A percentile compares a stretch with the other conserved stretches of the same genome.
Evolutionary conservation across 129 eudicot species (phyloP).

Genomic region (Artemisia annua): DNA sequence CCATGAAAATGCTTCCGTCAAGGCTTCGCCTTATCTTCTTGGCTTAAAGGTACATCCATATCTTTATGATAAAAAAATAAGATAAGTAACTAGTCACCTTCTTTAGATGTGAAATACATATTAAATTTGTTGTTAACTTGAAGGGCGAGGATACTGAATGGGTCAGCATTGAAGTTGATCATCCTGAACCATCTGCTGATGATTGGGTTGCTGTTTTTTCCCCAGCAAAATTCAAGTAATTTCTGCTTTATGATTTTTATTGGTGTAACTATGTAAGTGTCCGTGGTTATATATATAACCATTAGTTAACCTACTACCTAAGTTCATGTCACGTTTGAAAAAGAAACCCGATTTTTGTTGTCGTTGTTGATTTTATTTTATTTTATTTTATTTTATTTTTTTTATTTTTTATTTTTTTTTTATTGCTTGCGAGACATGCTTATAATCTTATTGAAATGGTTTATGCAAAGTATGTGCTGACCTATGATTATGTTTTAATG

Average conservation of each 20-base stretch:
- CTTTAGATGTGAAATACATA: too few species aligned
- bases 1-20: constrained; percentile 28
- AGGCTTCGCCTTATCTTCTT: constrained; percentile 27
- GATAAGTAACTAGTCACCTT: too few species aligned
- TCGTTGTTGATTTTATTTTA: too few species aligned
- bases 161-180: constrained; percentile 53
- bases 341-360: too few species aligned
- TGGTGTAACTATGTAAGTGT: background rate
- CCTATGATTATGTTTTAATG: constrained; percentile 5
- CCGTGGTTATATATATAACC: background rate
- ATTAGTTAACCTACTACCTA: too few species aligned
- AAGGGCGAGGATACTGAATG: constrained; percentile 67
- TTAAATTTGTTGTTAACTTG: background rate
- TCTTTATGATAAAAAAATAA: background rate
- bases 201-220: constrained; percentile 92
- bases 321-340: too few species aligned
- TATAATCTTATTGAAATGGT: too few species aligned
- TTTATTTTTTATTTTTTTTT: too few species aligned
- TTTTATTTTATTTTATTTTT: too few species aligned
- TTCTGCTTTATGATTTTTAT: background rate
- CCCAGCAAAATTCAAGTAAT: constrained; percentile 78
- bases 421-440: too few species aligned
- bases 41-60: constrained; percentile 25
- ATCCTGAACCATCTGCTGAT: constrained; percentile 55
- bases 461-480: background rate